Evolutionary conservation across 2,329 filamentous ascomycete species (phyloP).

Genomic region (Colletotrichum sp.): DNA sequence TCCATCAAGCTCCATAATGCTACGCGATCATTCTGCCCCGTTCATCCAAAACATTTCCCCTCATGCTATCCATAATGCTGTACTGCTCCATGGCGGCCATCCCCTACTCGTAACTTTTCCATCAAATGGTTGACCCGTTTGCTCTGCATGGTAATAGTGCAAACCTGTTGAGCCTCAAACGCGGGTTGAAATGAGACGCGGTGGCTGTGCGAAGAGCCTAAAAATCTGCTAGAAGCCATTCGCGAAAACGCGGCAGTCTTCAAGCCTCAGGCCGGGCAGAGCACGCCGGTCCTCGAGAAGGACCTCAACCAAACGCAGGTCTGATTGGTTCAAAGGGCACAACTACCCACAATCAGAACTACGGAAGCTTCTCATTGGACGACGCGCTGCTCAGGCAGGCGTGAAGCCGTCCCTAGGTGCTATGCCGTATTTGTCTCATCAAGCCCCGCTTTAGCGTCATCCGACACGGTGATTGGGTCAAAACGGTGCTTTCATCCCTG

Average conservation of each 20-base stretch:
- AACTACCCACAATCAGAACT: background rate
- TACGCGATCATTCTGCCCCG: background rate
- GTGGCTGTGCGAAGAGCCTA: background rate
- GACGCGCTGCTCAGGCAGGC: background rate
- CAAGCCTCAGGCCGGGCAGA: background rate
- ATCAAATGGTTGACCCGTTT: background rate
- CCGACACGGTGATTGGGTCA: background rate
- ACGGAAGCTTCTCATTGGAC: background rate
- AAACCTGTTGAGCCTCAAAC: background rate
- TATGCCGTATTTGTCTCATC: conserved; percentile 21
- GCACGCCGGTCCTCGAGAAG: background rate
- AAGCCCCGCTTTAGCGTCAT: background rate
- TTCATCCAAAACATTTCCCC: background rate
- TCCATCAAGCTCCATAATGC: background rate
- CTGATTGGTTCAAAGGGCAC: conserved; percentile 6
- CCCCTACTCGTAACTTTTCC: background rate
- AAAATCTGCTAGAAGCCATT: conserved; percentile 3
- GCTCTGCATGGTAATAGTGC: background rate
- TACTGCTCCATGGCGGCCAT: background rate
- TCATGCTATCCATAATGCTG: background rate
- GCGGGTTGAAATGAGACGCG: background rate
- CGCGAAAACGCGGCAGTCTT: background rate
- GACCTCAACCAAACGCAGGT: background rate
- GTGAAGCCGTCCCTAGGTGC: background rate
- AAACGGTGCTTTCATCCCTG: background rate